Percentiles rank a stretch among this genome's conserved stretches.
These are phyloP conservation scores for Cladobotryum mycophilum DNA, from an alignment of 2,329 filamentous ascomycete genomes.

Conservation along the genomic window DNA sequence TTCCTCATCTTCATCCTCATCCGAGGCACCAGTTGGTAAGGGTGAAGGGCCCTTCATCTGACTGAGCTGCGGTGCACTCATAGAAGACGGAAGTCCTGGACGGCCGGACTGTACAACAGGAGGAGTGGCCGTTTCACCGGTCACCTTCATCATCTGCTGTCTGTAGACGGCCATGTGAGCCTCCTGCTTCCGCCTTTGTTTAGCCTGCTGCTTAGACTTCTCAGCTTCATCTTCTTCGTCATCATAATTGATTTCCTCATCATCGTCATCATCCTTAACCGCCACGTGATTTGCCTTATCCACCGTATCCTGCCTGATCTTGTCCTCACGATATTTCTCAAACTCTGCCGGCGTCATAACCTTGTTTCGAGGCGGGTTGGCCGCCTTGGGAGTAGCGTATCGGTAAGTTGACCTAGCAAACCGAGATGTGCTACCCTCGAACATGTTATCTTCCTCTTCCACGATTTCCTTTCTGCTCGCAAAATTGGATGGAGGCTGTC, in stretches of 20 bases:
- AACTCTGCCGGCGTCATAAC: conserved; percentile 90
- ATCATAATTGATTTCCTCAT: conserved; percentile 59
- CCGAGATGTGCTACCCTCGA: conserved; percentile 40
- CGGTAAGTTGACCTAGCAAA: conserved; percentile 32
- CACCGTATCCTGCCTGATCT: conserved; percentile 50
- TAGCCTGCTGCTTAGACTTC: conserved; percentile 64
- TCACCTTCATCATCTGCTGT: conserved; percentile 96
- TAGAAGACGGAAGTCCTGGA: conserved; percentile 49
- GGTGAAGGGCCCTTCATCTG: conserved; percentile 31
- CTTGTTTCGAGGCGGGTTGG: conserved; percentile 53
- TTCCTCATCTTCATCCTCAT: conserved; percentile 87
- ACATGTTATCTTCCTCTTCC: conserved; percentile 48
- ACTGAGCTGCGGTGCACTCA: conserved; percentile 57
- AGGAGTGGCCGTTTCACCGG: conserved; percentile 56
- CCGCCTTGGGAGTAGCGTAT: conserved; percentile 24
- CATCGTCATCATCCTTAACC: conserved; percentile 55
- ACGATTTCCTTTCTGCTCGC: conserved; percentile 7
- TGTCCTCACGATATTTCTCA: conserved; percentile 71
- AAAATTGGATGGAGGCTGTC: conserved; percentile 23
- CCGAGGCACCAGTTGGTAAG: conserved; percentile 47
- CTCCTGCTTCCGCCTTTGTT: conserved; percentile 79
- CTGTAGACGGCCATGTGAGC: conserved; percentile 85
- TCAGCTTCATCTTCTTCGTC: conserved; percentile 76
- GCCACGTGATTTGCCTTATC: conserved; percentile 36
- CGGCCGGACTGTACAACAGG: conserved; percentile 35